Conservation (phyloP, 2,329 filamentous ascomycete species). For the Thermothelomyces thermophilus region DNA sequence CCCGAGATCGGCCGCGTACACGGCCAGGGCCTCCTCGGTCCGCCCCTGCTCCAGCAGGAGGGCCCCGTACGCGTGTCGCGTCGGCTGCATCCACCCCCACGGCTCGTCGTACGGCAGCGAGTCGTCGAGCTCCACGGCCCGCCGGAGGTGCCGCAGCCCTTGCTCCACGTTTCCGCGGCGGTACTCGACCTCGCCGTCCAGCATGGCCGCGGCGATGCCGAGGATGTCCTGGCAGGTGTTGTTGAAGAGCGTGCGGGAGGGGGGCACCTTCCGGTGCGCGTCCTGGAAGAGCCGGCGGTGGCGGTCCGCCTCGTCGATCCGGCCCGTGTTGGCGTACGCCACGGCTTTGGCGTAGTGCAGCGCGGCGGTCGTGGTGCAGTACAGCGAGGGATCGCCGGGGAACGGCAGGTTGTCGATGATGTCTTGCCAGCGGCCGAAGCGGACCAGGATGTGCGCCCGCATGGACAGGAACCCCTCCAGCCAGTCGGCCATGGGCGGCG, state of each 20-base stretch:
- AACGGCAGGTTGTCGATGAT: slow-evolving; percentile 48
- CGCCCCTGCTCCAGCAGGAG: slow-evolving; percentile 60
- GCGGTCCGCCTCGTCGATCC: slow-evolving; percentile 47
- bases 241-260: slow-evolving; percentile 60
- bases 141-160: slow-evolving; percentile 54
- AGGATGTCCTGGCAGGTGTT: slow-evolving; percentile 61
- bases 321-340: slow-evolving; percentile 54
- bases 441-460: slow-evolving; percentile 61
- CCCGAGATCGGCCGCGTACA: slow-evolving; percentile 58
- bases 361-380: slow-evolving; percentile 64
- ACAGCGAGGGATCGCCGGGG: slow-evolving; percentile 53
- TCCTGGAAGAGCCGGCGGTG: slow-evolving; percentile 46
- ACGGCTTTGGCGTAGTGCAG: slow-evolving; percentile 62
- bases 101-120: slow-evolving; percentile 64
- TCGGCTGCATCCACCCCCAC: slow-evolving; percentile 75
- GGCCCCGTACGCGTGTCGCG: slow-evolving; percentile 63
- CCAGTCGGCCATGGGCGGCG: slow-evolving; percentile 73
- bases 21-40: slow-evolving; percentile 47
- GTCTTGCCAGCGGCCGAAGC: slow-evolving; percentile 67
- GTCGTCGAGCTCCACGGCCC: slow-evolving; percentile 55
- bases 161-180: slow-evolving; percentile 49
- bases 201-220: slow-evolving; percentile 56
- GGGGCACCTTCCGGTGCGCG: slow-evolving; percentile 47
- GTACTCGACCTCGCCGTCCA: slow-evolving; percentile 69
- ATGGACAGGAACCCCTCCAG: slow-evolving; percentile 65